These are phyloP conservation scores for Aegilops longissima DNA, from an alignment of 176 grass and related monocot genomes.

Conservation along the genomic window DNA sequence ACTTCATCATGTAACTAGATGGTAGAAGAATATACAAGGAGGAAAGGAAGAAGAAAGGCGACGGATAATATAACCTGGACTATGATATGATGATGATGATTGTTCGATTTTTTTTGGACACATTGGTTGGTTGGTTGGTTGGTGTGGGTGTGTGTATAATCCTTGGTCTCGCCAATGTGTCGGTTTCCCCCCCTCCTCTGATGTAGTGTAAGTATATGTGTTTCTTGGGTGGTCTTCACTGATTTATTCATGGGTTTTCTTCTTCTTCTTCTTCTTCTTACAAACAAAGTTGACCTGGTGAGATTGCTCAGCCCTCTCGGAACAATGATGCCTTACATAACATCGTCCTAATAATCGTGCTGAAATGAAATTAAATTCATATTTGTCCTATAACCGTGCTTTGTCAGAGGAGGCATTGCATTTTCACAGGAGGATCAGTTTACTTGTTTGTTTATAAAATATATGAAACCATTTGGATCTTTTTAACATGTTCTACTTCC, in stretches of 20 bases:
- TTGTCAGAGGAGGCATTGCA: not conserved
- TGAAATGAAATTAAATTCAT: not conserved
- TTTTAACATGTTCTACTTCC: too few species aligned
- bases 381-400: not conserved
- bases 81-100: not conserved
- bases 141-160: not conserved
- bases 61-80: constrained; percentile 4
- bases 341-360: not conserved
- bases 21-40: constrained; percentile 15
- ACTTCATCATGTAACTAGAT: constrained; percentile 58
- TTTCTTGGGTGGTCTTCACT: not conserved
- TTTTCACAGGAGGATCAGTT: not conserved
- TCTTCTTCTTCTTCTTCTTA: not conserved
- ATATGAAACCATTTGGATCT: too few species aligned
- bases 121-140: not conserved
- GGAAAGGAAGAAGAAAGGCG: not conserved
- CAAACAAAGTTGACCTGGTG: not conserved
- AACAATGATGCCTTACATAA: not conserved
- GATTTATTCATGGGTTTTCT: not conserved
- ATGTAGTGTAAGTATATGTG: constrained; percentile 3
- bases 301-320: not conserved
- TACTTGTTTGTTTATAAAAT: not conserved
- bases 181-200: not conserved
- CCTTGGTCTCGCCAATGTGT: not conserved
- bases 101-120: not conserved